Conservation (phyloP, 164 flowering plant genomes). For the Euptelea pleiosperma region DNA sequence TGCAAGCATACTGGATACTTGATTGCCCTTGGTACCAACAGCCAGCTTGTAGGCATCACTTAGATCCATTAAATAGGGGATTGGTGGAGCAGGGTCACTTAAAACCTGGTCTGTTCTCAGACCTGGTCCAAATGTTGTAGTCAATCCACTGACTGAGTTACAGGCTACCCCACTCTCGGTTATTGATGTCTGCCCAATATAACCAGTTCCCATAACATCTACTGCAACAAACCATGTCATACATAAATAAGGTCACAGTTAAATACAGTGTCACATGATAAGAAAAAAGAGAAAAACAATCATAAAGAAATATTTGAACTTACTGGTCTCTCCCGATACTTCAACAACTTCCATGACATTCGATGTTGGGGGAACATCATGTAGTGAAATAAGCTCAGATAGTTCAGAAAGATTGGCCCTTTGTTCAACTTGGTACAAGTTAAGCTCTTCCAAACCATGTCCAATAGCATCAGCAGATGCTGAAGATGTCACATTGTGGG, state of each 20-base stretch:
- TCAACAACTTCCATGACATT: conserved; percentile 16
- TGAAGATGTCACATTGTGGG: conserved; percentile 20
- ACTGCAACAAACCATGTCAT: conserved; percentile 24
- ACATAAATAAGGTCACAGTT: background rate
- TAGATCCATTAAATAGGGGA: conserved; percentile 50
- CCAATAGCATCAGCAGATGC: conserved; percentile 18
- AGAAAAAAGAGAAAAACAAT: background rate
- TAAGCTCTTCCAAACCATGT: conserved; percentile 38
- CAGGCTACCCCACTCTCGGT: conserved; percentile 18
- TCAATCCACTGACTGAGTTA: conserved; percentile 20
- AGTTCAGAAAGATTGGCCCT: conserved; percentile 15
- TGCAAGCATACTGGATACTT: conserved; percentile 40
- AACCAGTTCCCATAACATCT: conserved; percentile 16
- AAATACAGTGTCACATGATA: background rate
- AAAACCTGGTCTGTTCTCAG: conserved; percentile 21
- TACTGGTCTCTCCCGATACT: conserved; percentile 26
- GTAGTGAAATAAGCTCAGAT: conserved; percentile 23
- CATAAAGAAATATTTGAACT: conserved; percentile 9
- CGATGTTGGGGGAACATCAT: conserved; percentile 22
- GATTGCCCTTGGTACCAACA: conserved; percentile 49
- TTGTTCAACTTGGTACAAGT: conserved; percentile 37
- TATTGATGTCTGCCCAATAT: conserved; percentile 14
- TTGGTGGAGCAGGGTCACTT: conserved; percentile 26
- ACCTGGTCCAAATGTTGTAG: conserved; percentile 15
- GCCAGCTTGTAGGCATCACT: conserved; percentile 90